Base-by-base conservation (phyloP, 2,329 filamentous ascomycete genomes). In the Diplocarpon mali region DNA sequence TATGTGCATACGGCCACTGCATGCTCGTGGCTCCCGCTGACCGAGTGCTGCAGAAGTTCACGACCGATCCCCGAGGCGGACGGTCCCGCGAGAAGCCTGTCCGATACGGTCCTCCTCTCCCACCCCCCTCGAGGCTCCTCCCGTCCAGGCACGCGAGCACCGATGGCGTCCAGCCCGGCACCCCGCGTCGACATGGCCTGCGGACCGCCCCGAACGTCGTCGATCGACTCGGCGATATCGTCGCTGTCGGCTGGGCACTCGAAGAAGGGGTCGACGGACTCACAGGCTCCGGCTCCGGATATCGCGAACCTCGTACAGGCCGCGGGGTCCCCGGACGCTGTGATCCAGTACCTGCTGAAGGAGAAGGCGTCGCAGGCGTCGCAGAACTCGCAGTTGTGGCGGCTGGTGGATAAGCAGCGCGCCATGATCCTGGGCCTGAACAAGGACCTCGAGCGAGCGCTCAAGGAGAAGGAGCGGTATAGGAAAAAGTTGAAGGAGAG, bases 381-480 rank as follows among this genome's bases (percentile, higher is more conserved):
- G 54, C 92, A 96, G 60, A 96, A 96, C 61, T 72, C 81, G 14
- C 90, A 98, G 62, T 68, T 98, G 57, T 98, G 92, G 92, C 82
- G 88, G 40, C 68, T 98, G 38, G 88, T 98, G 40, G 90, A 96
- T 63, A 96, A 98, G 68, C 92, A 98, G 64, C 76, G 90, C 50
- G 80, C 87, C 13, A 89, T 98, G 80, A 88, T 98, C 44, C 66
- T 95, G 15, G 90, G 89, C 7, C 71, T 98, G 51, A 95, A 96
- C 60, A 94, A 92, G 63, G 92, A 98, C 61, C 69, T 98, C 11
- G 90, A 96, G 64, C 78, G 85, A 42, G 80, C 89, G 1, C 65
- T 95, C 52, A 94, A 94, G 62, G 92, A 96, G 55, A 95, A 95
- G 65, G 90, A 96, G 54, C 83, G 83, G 56, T 96, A 96, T 61